phyloP scores from a whole-genome alignment of 1,284 basidiomycete species.

The Malassezia obtusa region DNA sequence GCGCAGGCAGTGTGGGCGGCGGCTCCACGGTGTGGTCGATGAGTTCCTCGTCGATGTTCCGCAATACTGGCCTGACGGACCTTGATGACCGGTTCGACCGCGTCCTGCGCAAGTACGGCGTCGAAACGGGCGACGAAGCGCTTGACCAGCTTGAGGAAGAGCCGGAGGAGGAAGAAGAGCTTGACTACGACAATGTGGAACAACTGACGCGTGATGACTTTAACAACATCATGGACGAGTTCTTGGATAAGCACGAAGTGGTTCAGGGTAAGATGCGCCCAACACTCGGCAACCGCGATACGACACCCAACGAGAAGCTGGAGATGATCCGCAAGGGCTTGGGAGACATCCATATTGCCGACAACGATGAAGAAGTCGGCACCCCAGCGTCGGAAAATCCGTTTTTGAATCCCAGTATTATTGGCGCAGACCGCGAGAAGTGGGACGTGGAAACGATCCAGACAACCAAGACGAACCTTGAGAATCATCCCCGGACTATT shows the following conservation, averaged over 20 bases:
- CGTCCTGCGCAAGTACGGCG: slow-evolving; percentile 8
- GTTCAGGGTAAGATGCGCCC: slow-evolving; percentile 71
- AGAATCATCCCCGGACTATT: slow-evolving; percentile 43
- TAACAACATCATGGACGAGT: slow-evolving; percentile 82
- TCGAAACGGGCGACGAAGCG: slow-evolving; percentile 5
- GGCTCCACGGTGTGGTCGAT: slow-evolving; percentile 53
- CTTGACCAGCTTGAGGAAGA: slow-evolving; percentile 1
- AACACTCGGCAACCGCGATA: slow-evolving; percentile 28
- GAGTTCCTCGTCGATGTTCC: slow-evolving; percentile 90
- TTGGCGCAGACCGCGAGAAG: slow-evolving; percentile 30
- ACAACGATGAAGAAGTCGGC: slow-evolving; percentile 71
- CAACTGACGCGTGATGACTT: slow-evolving; percentile 71
- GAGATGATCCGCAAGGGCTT: slow-evolving; percentile 47
- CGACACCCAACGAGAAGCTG: slow-evolving; percentile 59
- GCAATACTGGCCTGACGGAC: slow-evolving; percentile 75
- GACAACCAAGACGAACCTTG: slow-evolving; percentile 43
- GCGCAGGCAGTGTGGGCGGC: slow-evolving; percentile 32
- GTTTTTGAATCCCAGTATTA: slow-evolving; percentile 17
- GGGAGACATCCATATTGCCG: slow-evolving; percentile 47
- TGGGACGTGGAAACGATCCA: slow-evolving; percentile 47
- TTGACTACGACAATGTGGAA: slow-evolving; percentile 60
- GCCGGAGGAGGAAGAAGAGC: slow-evolving; percentile 58
- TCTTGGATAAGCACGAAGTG: slow-evolving; percentile 83
- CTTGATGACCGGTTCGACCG: slow-evolving; percentile 84
- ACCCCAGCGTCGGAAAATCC: slow-evolving; percentile 53